These are phyloP conservation scores for Penicillium robsamsonii DNA, from an alignment of 495 filamentous ascomycete species.

Conservation along the genomic window DNA sequence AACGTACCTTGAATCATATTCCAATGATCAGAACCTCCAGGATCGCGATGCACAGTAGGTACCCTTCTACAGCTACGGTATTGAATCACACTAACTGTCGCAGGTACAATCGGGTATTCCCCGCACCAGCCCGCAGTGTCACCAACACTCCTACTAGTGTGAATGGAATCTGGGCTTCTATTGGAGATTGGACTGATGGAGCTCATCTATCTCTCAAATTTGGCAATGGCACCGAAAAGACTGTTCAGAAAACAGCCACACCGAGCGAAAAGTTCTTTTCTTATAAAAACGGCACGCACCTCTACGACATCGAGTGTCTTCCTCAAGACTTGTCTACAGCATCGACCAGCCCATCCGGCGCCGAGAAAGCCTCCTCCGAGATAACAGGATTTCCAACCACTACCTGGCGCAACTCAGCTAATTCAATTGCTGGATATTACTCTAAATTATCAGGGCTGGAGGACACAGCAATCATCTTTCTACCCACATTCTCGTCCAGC, in stretches of 20 bases:
- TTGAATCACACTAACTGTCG: conserved; percentile 6
- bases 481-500: conserved; percentile 36
- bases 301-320: conserved; percentile 25
- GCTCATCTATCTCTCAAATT: conserved; percentile 20
- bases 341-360: conserved; percentile 24
- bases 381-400: conserved; percentile 50
- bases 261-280: conserved; percentile 25
- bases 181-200: conserved; percentile 25
- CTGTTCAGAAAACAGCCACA: conserved; percentile 17
- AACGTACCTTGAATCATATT: conserved; percentile 23
- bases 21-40: conserved; percentile 24
- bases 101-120: conserved; percentile 30
- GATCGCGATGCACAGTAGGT: conserved; percentile 42
- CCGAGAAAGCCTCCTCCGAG: conserved; percentile 59
- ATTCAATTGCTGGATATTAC: conserved; percentile 41
- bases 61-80: not conserved
- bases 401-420: conserved; percentile 46
- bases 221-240: conserved; percentile 23
- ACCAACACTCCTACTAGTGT: conserved; percentile 19
- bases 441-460: conserved; percentile 30
- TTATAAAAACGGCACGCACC: conserved; percentile 23
- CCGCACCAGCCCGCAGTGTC: conserved; percentile 24
- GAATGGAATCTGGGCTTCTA: conserved; percentile 27
- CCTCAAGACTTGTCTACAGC: conserved; percentile 16
- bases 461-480: conserved; percentile 38